Evolutionary conservation across 1,139 yeast genomes (phyloP).

Genomic region (Casaregolazyma suthepensis): DNA sequence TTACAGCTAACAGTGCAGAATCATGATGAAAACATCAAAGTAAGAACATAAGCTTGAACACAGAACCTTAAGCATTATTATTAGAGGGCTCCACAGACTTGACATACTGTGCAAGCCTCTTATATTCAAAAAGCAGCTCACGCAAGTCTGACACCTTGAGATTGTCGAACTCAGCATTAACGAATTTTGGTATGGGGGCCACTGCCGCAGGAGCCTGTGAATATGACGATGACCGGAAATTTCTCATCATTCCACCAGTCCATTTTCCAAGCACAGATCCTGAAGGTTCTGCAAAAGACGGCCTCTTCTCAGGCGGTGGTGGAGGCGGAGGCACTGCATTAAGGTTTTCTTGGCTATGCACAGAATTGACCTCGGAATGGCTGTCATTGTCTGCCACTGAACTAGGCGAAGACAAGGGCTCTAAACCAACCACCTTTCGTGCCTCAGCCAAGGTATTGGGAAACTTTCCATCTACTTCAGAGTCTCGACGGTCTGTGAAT

Average conservation of each 20-base stretch:
- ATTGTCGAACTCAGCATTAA: constrained; percentile 24
- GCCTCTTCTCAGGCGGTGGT: background rate
- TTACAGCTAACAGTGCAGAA: background rate
- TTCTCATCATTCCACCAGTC: constrained; percentile 19
- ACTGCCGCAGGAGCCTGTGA: constrained; percentile 9
- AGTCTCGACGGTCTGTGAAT: constrained; percentile 14
- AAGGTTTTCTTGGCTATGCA: constrained; percentile 5
- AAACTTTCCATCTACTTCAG: constrained; percentile 16
- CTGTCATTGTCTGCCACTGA: constrained; percentile 4
- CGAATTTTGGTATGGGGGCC: constrained; percentile 24
- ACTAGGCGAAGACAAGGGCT: constrained; percentile 12
- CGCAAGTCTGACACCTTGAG: constrained; percentile 32
- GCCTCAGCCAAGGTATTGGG: constrained; percentile 28
- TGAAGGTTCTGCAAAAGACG: background rate
- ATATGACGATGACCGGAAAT: constrained; percentile 17
- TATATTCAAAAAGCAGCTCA: constrained; percentile 34
- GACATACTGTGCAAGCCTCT: constrained; percentile 12
- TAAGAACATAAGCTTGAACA: background rate
- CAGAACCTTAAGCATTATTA: background rate
- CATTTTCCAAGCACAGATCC: constrained; percentile 17
- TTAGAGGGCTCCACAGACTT: constrained; percentile 2
- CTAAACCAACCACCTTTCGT: constrained; percentile 23
- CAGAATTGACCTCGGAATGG: constrained; percentile 5
- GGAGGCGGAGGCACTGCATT: background rate
- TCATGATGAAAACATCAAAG: background rate